These are phyloP conservation scores for Alnus rubra DNA, from an alignment of 306 rosid species.

Conservation along the genomic window DNA sequence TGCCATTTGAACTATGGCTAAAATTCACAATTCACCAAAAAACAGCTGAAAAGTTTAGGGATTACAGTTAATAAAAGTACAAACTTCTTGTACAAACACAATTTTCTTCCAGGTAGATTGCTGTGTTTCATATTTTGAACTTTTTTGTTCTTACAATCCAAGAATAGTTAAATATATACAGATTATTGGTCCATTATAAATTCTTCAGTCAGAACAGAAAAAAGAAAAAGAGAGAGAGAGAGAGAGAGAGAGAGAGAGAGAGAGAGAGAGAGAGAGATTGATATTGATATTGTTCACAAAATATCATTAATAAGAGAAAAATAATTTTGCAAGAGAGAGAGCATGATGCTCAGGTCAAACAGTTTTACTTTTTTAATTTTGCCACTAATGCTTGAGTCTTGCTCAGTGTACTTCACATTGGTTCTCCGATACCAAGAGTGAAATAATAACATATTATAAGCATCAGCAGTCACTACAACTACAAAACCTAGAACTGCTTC, in stretches of 20 bases:
- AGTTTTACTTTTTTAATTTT: background rate
- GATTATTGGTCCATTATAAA: background rate
- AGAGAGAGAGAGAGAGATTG: too few species aligned
- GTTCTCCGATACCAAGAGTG: background rate
- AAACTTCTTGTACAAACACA: background rate
- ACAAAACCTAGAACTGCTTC: background rate
- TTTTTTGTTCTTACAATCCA: background rate
- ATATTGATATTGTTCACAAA: too few species aligned
- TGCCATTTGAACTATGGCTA: background rate
- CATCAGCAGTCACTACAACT: background rate
- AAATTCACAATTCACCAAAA: conserved; percentile 1
- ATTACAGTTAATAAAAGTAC: background rate
- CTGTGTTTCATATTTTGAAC: background rate
- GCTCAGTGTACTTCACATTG: background rate
- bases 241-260: too few species aligned
- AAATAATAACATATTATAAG: background rate
- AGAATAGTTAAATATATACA: background rate
- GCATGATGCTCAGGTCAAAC: background rate
- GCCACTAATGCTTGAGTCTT: background rate
- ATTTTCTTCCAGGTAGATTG: background rate
- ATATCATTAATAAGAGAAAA: background rate
- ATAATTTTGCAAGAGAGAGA: background rate
- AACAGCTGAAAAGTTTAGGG: background rate
- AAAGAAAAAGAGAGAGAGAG: too few species aligned
- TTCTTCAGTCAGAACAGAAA: background rate